Percentiles rank a stretch among this genome's conserved stretches.
These are phyloP conservation scores for Pestalotiopsis sp. DNA, from an alignment of 2,329 filamentous ascomycete species.

Conservation along the genomic window DNA sequence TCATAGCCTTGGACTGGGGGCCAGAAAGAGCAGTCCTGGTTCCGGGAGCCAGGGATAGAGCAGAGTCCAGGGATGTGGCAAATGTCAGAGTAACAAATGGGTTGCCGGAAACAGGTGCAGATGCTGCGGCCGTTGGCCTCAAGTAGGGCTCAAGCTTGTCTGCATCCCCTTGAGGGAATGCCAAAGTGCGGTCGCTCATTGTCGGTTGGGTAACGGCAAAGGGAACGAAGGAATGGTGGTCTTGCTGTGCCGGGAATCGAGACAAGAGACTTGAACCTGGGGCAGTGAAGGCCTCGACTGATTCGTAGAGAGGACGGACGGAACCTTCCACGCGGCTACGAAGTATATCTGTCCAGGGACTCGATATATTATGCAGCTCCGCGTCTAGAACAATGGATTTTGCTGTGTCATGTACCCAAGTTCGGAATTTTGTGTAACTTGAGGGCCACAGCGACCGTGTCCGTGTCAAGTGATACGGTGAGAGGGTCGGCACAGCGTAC, in stretches of 20 bases:
- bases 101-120: not conserved
- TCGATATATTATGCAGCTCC: not conserved
- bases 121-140: slow-evolving; percentile 11
- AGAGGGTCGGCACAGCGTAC: not conserved
- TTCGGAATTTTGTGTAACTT: not conserved
- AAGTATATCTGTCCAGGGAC: not conserved
- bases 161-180: slow-evolving; percentile 29
- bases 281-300: not conserved
- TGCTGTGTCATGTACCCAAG: not conserved
- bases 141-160: slow-evolving; percentile 20
- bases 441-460: not conserved
- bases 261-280: not conserved
- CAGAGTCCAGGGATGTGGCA: slow-evolving; percentile 85
- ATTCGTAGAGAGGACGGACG: not conserved
- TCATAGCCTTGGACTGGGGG: slow-evolving; percentile 85
- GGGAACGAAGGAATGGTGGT: not conserved
- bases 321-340: not conserved
- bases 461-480: not conserved
- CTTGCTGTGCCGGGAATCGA: not conserved
- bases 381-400: not conserved
- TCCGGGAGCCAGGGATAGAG: slow-evolving; percentile 75
- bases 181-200: slow-evolving; percentile 19
- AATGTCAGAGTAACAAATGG: slow-evolving; percentile 80
- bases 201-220: too few relatives aligned
- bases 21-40: slow-evolving; percentile 84